These are phyloP conservation scores for Euphrasia confusa DNA, from an alignment of 257 asterid genomes.

Conservation along the genomic window DNA sequence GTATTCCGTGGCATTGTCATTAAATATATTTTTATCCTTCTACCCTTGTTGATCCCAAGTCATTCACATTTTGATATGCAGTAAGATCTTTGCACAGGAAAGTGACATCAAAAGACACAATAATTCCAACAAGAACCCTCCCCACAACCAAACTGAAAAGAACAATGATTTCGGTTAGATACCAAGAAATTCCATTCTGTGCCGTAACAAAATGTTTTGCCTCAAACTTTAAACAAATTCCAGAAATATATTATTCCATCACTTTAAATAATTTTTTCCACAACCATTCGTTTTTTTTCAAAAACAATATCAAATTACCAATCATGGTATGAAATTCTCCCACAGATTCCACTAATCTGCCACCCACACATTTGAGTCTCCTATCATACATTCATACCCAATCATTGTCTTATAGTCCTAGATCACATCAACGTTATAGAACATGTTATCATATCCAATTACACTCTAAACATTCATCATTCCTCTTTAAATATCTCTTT, in stretches of 20 bases:
- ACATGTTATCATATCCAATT: neutral
- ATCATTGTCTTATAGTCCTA: neutral
- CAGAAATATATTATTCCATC: neutral
- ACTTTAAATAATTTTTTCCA: neutral
- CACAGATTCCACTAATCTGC: neutral
- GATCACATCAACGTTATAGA: neutral
- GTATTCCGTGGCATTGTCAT: neutral
- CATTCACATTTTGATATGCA: neutral
- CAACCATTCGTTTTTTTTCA: neutral
- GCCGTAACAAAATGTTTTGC: neutral
- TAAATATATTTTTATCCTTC: neutral
- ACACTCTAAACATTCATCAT: neutral
- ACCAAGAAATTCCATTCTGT: too few species aligned
- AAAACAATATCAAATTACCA: neutral
- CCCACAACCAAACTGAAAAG: neutral
- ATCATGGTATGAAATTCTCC: neutral
- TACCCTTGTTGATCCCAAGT: neutral
- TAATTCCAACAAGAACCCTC: constrained; percentile 1
- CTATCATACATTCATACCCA: neutral
- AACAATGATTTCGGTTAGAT: too few species aligned
- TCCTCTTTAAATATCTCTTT: neutral
- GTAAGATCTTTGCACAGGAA: neutral
- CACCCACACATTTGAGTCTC: neutral
- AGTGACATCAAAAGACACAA: neutral
- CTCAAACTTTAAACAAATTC: too few species aligned